Evolutionary conservation across 768 basidiomycete genomes (phyloP), one percentile per base, ranked within the genome.

Genomic region (Phanerodontia chrysosporium): DNA sequence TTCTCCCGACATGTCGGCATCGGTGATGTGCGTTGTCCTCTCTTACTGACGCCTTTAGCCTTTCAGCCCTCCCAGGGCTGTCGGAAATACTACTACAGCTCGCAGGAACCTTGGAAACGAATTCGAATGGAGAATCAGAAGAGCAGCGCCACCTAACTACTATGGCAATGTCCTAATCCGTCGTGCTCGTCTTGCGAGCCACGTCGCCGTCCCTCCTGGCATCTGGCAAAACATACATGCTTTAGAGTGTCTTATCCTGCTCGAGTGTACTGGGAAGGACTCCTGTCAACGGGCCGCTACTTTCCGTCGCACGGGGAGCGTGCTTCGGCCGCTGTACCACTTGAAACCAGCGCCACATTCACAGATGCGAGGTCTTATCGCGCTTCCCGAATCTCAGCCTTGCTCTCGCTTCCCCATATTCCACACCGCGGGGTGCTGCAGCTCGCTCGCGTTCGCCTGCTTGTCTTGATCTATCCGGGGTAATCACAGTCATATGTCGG

Each of bases 1-100:
- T 58, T 58, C 49, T 58, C 35, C 58, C 58, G 58, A 58, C 49
- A 58, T 58, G 32, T 49, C 57, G 18, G 21, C 32, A 18, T 18
- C 55, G 39, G 10, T n/a, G 57, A 42, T 48, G 51, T 3, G 42
- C 32, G 54, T 36, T 28, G 9, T 6, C 49, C n/a, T 32, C 7
- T 55, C 44, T 39, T 51, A 32, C 32, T 27, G 51, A 42, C 12
- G 27, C 30, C 9, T 24, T 51, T 25, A 54, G 53, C 49, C 49
- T 51, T 32, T 51, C 49, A 3, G 46, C 35, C n/a, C 29, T 28
- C 48, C 32, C 27, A 42, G 39, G 39, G 10, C 39, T 18, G 39
- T 18, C 39, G 18, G 39, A 12, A 4, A 42, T 10, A 4, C 39
- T 12, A 42, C 8, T 18, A 10, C 39, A 42, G 9, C 39, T 42